Percentiles rank a stretch among this genome's conserved stretches.
phyloP scores from a whole-genome alignment of 192 early-diverging fungal species.

The Coemansia sp. region DNA sequence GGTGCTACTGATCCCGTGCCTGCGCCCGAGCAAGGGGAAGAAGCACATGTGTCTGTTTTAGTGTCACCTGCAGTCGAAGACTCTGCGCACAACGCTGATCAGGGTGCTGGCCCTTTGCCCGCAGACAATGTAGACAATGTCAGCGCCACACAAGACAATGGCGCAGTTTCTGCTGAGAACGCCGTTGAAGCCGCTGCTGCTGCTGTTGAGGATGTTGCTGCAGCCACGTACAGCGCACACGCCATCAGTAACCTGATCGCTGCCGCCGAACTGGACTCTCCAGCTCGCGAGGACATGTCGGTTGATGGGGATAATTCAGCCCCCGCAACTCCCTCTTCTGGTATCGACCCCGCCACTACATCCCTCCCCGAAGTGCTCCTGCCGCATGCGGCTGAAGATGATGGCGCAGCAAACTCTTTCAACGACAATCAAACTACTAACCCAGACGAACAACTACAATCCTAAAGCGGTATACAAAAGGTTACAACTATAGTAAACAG shows the following conservation, averaged over 20 bases:
- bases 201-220: constrained; percentile 22
- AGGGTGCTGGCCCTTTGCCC: background rate
- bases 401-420: background rate
- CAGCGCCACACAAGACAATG: background rate
- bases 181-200: constrained; percentile 25
- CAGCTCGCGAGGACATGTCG: constrained; percentile 1
- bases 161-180: background rate
- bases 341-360: background rate
- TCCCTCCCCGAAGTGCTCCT: background rate
- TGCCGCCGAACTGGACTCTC: background rate
- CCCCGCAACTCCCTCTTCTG: background rate
- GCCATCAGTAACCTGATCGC: background rate
- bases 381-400: background rate
- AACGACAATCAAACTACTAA: background rate
- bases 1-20: background rate
- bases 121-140: background rate
- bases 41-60: background rate
- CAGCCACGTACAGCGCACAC: constrained; percentile 5
- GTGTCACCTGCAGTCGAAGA: background rate
- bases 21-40: background rate
- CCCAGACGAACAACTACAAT: background rate
- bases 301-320: background rate
- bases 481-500: background rate
- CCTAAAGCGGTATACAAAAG: background rate
- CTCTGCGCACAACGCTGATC: background rate